Evolutionary conservation across 306 rosid genomes (phyloP), one percentile per base, ranked within the genome.

Genomic region (Pterocarpus macrocarpus): DNA sequence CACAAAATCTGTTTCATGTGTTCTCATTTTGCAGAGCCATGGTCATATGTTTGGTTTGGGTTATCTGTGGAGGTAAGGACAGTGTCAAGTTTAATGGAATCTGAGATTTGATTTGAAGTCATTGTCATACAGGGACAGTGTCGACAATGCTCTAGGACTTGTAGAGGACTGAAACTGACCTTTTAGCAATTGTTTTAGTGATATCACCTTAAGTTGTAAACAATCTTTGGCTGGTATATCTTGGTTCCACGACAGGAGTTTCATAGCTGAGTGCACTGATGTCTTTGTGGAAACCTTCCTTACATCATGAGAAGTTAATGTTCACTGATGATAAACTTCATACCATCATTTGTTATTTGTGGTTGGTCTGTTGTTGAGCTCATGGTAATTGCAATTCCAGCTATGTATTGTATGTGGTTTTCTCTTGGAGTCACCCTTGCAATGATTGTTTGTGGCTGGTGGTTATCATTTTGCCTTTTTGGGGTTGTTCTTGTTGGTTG

Each of bases 41-140:
- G 88, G 82, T 75, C 47, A 76, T 77, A 52, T 76, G 83, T 85
- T 84, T 90, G 85, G 73, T 77, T 65, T 75, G 79, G 77, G 80
- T 69, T 75, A 69, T 75, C 49, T 75, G 57, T 81, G 89, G 85
- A 76, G 59, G 63, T 73, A 55, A 86, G 81, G 82, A 47, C 56
- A 56, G 61, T 56, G 72, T 86, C 83, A 44, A 67, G 78, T 85
- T 64, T 77, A 71, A 74, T 59, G 71, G 77, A 78, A 81, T 57
- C 52, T 81, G 81, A 68, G 57, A 34, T 84, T 57, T 72, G 52
- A 36, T 70, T 64, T 69, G 75, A 80, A 52, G 83, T 53, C 61
- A 32, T 68, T 80, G 58, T 49, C 78, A 16, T 65, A 44, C 75
- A 71, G 10, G 69, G 32, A 36, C 72, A 28, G 41, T 4, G 13